Base-by-base conservation (phyloP, 2,329 filamentous ascomycete genomes). In the Pseudogymnoascus sp. region DNA sequence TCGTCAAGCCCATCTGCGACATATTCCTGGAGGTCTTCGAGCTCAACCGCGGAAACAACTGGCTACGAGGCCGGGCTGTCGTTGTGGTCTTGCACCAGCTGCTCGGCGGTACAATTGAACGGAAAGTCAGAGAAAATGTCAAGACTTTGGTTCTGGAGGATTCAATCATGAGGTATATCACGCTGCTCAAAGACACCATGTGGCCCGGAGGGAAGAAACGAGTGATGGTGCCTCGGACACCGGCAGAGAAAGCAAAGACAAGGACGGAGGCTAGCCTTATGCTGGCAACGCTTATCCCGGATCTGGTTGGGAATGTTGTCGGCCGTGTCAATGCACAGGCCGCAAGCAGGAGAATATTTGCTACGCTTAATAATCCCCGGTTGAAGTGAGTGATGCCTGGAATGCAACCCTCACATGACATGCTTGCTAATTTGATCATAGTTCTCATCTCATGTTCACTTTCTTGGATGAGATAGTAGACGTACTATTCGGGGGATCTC, bases 1-100 rank as follows among this genome's bases (percentile, higher is more conserved):
- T 99, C 70, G 94, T 99, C 69, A 99, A 97, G 72, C 95, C 94
- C 3, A 97, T 99, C 64, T 97, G 92, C 74, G 94, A 99, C 73
- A 87, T 99, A 63, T 99, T 99, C 75, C 82, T 99, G 14, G 94
- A 99, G 72, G 84, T 91, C 0, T 99, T 99, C 70, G 92, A 96
- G 70, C 82, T 99, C 38, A 96, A 97, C 73, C 87, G 88, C 63
- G 92, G 93, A 39, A 97, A 95, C 74, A 97, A 96, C 73, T 99
- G 94, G 95, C 84, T 99, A 3, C 89, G 95, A 39, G 95, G 94
- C 0, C 86, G 94, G 20, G 94, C 94, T 0, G 94, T 97, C 1
- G 93, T 99, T 4, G 91, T 99, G 8, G 93, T 99, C 2, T 80
- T 99, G 18, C 94, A 99, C 71, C 94, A 99, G 73, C 82, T 99